These are phyloP conservation scores for Crithidia expoeki DNA, from an alignment of 208 protist species.

Conservation along the genomic window DNA sequence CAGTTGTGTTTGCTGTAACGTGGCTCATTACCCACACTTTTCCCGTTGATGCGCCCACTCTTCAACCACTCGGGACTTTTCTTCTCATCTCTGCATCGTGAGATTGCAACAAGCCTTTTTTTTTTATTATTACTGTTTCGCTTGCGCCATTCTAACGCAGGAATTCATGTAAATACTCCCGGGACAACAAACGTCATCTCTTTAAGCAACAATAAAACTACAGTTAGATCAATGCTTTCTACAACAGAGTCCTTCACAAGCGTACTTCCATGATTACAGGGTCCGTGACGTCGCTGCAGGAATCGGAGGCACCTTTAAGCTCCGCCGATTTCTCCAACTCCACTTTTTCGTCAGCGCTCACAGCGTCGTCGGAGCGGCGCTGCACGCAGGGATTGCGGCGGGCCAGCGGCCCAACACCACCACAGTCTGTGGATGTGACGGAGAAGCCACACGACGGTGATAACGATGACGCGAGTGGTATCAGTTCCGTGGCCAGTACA, in stretches of 20 bases:
- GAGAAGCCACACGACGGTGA: constrained; percentile 11
- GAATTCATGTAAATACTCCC: too few species aligned
- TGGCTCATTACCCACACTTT: too few species aligned
- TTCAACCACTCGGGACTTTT: too few species aligned
- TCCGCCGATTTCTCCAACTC: constrained; percentile 14
- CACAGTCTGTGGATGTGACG: constrained; percentile 23
- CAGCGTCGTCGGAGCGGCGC: neutral
- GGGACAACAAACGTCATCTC: neutral
- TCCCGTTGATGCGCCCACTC: too few species aligned
- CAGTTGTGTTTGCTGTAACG: too few species aligned
- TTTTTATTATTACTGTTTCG: neutral
- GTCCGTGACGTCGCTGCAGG: constrained; percentile 1
- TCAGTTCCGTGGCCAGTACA: neutral
- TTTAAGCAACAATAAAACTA: neutral
- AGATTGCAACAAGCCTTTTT: neutral
- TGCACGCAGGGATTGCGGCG: neutral
- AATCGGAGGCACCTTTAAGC: constrained; percentile 18
- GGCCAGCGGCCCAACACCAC: neutral
- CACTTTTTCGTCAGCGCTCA: constrained; percentile 3
- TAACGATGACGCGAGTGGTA: constrained; percentile 6
- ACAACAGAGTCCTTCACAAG: too few species aligned
- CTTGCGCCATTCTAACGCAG: neutral
- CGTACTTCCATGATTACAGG: constrained; percentile 1
- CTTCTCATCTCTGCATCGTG: neutral
- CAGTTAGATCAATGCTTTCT: constrained; percentile 1